Base-by-base conservation (phyloP, 345 rosid genomes). In the Eutrema heterophyllum region DNA sequence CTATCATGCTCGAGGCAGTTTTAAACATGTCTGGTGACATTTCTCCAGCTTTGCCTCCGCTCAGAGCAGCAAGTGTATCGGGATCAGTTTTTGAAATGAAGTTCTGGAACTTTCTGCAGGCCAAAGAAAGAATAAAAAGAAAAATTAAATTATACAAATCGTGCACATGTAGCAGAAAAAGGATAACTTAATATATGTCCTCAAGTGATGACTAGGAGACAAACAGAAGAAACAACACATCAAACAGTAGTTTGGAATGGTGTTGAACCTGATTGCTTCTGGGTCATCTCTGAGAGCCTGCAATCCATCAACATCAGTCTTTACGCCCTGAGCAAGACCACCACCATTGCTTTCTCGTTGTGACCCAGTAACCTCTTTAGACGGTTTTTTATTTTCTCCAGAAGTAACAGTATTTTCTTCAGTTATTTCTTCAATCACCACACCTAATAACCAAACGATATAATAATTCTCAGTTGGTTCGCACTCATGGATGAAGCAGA, bases 11-110 rank as follows among this genome's bases (percentile, higher is more conserved):
- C 18, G 99, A 87, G 12, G 94, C 98, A 33, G 88, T 80, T 79
- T 79, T 87, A 40, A 95, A 82, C 97, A 95, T 87, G 69, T 88
- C 92, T 9, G 97, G 89, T 63, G 95, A 80, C 72, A 91, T 76
- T 15, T 87, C 93, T 71, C 91, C 92, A 71, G 82, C 85, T 82
- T 84, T 87, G 75, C 90, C 89, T 54, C 88, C 90, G 71, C 90
- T 84, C 53, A 90, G 41, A 65, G 96, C 79, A 63, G 92, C 86
- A 58, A 90, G 75, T 61, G 93, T 84, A 30, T 80, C 84, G 1
- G 95, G 94, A 85, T 90, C 86, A 54, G 87, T 83, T 69, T 67
- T 89, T 39, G 94, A 85, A 72, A 92, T 84, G 78, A 85, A 92
- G 81, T 87, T 84, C 79, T 87, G 93, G 79, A 89, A 89, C 30